Evolutionary conservation across 306 rosid genomes (phyloP).

Genomic region (Ormosia emarginata): DNA sequence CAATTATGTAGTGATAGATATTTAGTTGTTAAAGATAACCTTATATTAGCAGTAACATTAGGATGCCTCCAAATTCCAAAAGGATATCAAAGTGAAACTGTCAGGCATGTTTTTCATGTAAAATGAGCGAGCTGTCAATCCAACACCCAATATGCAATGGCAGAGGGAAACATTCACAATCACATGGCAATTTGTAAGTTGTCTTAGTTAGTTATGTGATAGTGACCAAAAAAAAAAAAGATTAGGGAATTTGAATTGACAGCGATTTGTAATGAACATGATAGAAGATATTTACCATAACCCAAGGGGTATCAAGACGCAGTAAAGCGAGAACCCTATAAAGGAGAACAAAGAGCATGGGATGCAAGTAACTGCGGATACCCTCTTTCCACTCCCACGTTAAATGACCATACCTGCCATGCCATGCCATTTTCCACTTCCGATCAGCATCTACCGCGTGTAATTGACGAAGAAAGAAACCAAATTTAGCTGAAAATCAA

Average conservation of each 20-base stretch:
- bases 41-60: not conserved
- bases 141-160: not conserved
- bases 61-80: not conserved
- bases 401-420: slow-evolving; percentile 77
- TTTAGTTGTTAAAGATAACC: not conserved
- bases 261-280: not conserved
- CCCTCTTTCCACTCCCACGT: slow-evolving; percentile 98
- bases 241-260: not conserved
- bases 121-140: not conserved
- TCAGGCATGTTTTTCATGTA: too few relatives aligned
- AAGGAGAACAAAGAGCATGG: slow-evolving; percentile 70
- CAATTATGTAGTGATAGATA: not conserved
- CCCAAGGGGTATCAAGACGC: slow-evolving; percentile 68
- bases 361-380: slow-evolving; percentile 84
- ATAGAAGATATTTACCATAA: slow-evolving; percentile 58
- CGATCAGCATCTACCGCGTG: too few relatives aligned
- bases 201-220: not conserved
- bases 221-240: not conserved
- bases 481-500: too few relatives aligned
- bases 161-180: too few relatives aligned
- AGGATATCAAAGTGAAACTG: too few relatives aligned
- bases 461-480: too few relatives aligned
- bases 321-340: slow-evolving; percentile 60
- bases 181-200: not conserved
- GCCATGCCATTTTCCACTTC: not conserved